Evolutionary conservation across 768 basidiomycete genomes (phyloP).

Genomic region (Mycena indigotica): DNA sequence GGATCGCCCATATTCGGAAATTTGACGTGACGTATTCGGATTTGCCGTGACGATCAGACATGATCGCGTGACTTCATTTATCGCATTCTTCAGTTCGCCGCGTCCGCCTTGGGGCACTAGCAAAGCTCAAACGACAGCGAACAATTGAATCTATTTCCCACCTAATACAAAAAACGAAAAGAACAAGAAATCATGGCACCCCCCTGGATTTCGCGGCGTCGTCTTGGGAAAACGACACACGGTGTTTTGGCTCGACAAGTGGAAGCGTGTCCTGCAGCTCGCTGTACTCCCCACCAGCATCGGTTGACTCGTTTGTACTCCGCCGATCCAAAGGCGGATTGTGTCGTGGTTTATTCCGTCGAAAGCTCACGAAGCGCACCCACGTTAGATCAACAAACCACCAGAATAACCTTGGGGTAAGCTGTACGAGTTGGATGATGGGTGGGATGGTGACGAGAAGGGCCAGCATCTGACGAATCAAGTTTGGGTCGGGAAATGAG

Average conservation of each 20-base stretch:
- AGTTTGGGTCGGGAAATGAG: neutral
- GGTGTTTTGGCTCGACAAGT: neutral
- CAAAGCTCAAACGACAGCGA: no score
- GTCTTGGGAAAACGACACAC: neutral
- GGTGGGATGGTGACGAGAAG: slow-evolving; percentile 1
- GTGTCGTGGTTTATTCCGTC: slow-evolving; percentile 2
- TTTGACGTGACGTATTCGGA: no score
- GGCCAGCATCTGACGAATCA: neutral
- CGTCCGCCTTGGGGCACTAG: no score
- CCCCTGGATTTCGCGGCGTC: neutral
- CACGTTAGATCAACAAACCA: slow-evolving; percentile 23
- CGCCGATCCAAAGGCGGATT: neutral
- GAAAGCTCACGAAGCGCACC: slow-evolving; percentile 14
- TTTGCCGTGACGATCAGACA: no score
- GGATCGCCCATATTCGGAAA: no score
- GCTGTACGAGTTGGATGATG: slow-evolving; percentile 11
- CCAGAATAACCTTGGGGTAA: slow-evolving; percentile 11
- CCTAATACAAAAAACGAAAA: no score
- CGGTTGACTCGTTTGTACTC: neutral
- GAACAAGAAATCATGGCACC: no score
- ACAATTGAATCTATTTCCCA: no score
- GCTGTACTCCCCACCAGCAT: neutral
- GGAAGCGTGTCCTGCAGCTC: neutral
- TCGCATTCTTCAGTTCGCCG: no score
- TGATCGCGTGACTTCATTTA: no score